phyloP scores from a whole-genome alignment of 1,284 basidiomycete genomes.

The Rhodotorula sp. region DNA sequence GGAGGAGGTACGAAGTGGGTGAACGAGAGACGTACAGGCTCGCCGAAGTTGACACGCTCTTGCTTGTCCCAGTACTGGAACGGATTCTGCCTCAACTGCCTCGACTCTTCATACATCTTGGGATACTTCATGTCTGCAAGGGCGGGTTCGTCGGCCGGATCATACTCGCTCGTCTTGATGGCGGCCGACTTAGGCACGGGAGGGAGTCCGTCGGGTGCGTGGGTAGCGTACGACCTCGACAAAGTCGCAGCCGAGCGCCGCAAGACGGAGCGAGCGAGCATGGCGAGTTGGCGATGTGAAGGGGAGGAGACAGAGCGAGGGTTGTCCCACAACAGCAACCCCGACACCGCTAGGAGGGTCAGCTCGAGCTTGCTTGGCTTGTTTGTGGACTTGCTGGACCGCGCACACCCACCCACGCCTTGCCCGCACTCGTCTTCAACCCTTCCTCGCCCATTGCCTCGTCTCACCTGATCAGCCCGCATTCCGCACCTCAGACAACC shows the following conservation, averaged over 20 bases:
- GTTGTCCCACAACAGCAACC: neutral
- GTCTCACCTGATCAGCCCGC: neutral
- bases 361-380: too few relatives aligned
- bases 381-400: too few relatives aligned
- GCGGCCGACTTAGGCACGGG: constrained; percentile 15
- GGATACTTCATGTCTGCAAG: constrained; percentile 42
- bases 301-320: neutral
- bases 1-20: neutral
- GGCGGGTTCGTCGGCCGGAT: constrained; percentile 40
- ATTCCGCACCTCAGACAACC: too few relatives aligned
- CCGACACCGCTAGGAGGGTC: too few relatives aligned
- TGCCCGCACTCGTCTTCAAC: too few relatives aligned
- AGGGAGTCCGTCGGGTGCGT: constrained; percentile 17
- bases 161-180: constrained; percentile 19
- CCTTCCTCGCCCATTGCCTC: neutral
- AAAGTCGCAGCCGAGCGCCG: neutral
- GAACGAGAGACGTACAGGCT: constrained; percentile 33
- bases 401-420: too few relatives aligned
- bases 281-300: neutral
- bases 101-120: constrained; percentile 17
- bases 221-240: constrained; percentile 10
- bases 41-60: constrained; percentile 43
- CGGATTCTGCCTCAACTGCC: neutral
- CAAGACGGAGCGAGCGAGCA: neutral
- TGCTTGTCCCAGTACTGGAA: constrained; percentile 43